phyloP scores from a whole-genome alignment of 345 rosid genomes.

The Syzygium grande region DNA sequence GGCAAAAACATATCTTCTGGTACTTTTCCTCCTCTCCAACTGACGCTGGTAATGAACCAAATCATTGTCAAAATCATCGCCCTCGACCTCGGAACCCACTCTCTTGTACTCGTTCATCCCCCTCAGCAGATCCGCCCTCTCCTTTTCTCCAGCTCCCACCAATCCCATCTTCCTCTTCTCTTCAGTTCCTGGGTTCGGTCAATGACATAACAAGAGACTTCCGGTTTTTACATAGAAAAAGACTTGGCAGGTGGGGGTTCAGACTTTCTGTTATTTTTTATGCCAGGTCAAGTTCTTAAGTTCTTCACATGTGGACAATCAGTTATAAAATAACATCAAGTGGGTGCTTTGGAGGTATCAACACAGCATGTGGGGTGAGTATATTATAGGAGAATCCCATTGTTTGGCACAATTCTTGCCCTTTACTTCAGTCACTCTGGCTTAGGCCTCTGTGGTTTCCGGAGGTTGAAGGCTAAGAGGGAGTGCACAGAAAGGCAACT shows the following conservation, averaged over 20 bases:
- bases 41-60: slow-evolving; percentile 9
- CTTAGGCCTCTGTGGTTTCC: not conserved
- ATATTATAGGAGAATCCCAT: not conserved
- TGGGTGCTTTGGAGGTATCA: not conserved
- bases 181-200: not conserved
- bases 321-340: not conserved
- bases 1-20: slow-evolving; percentile 50
- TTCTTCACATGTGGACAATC: not conserved
- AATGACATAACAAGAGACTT: not conserved
- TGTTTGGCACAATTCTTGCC: not conserved
- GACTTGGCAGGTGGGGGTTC: not conserved
- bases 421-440: not conserved
- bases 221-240: not conserved
- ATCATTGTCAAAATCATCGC: slow-evolving; percentile 16
- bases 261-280: not conserved
- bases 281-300: not conserved
- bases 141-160: slow-evolving; percentile 49
- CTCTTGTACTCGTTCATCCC: slow-evolving; percentile 60
- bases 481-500: not conserved
- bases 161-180: slow-evolving; percentile 18
- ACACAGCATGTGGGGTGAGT: not conserved
- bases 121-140: slow-evolving; percentile 31
- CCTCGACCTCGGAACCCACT: slow-evolving; percentile 45
- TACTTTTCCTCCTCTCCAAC: slow-evolving; percentile 7
- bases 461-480: not conserved